Percentiles rank a stretch among this genome's conserved stretches.
These are phyloP conservation scores for Neurospora sp. DNA, from an alignment of 495 filamentous ascomycete genomes.

Conservation along the genomic window DNA sequence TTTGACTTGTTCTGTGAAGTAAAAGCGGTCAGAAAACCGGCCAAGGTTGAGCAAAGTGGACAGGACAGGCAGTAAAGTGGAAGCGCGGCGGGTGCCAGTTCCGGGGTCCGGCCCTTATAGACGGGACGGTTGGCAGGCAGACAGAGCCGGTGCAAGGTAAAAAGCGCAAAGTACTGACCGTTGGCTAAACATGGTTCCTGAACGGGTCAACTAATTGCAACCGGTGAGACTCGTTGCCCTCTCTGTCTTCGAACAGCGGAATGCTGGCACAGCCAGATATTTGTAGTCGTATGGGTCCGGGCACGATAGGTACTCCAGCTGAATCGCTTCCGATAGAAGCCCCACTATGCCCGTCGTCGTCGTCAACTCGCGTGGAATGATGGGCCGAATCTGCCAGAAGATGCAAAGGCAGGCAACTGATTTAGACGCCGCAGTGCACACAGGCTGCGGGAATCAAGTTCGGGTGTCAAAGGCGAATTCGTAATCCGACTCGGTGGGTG, in stretches of 20 bases:
- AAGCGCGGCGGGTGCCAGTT: neutral
- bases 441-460: neutral
- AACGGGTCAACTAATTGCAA: neutral
- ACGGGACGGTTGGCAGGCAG: neutral
- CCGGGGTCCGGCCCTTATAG: neutral
- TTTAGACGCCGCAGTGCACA: neutral
- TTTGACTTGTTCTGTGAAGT: conserved; percentile 65
- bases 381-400: neutral
- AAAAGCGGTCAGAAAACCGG: conserved; percentile 15
- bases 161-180: conserved; percentile 15
- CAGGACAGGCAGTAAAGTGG: neutral
- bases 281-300: neutral
- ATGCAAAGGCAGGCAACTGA: neutral
- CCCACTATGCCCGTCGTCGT: neutral
- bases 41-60: neutral
- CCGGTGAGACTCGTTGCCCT: neutral
- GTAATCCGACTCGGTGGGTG: neutral
- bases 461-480: neutral
- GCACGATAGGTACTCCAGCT: neutral
- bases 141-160: neutral
- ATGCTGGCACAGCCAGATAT: neutral
- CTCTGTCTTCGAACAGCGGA: neutral
- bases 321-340: neutral
- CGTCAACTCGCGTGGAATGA: neutral
- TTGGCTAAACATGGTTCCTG: conserved; percentile 28